Percentiles rank a stretch among this genome's conserved stretches.
These are phyloP conservation scores for Paragyromitra xinjiangensis DNA, from an alignment of 495 filamentous ascomycete species.

Conservation along the genomic window DNA sequence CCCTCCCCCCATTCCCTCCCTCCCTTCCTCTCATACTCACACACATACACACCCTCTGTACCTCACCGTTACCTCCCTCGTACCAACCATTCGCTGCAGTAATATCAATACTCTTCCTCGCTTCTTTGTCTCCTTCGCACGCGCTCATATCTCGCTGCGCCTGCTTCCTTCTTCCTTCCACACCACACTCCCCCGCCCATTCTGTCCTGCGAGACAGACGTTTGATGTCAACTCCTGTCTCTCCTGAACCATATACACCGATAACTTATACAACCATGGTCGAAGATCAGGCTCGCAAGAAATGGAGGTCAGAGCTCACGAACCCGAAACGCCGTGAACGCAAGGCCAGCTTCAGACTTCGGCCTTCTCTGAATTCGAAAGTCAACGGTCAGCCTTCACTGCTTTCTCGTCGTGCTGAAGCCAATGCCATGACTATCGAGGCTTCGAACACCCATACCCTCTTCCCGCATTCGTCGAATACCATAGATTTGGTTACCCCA, in stretches of 20 bases:
- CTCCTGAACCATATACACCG: constrained; percentile 37
- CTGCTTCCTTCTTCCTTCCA: constrained; percentile 10
- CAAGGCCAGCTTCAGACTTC: constrained; percentile 49
- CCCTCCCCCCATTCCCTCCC: constrained; percentile 1
- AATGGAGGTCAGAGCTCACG: constrained; percentile 51
- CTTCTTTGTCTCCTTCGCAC: constrained; percentile 50
- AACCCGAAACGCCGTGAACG: constrained; percentile 49
- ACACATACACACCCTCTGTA: constrained; percentile 17
- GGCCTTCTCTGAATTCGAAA: constrained; percentile 43
- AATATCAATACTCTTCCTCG: constrained; percentile 43
- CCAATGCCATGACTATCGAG: constrained; percentile 49
- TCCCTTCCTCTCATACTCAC: constrained; percentile 17
- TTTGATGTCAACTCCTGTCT: constrained; percentile 52
- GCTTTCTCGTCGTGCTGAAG: constrained; percentile 47
- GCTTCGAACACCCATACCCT: constrained; percentile 51
- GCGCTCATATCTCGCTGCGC: constrained; percentile 37
- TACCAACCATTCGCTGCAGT: constrained; percentile 22
- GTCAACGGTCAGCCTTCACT: constrained; percentile 45
- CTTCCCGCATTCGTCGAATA: constrained; percentile 50
- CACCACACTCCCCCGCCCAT: constrained; percentile 9
- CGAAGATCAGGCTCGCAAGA: constrained; percentile 52
- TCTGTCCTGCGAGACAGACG: constrained; percentile 43
- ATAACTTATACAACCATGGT: constrained; percentile 43
- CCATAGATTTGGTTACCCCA: constrained; percentile 50
- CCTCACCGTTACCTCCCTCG: constrained; percentile 12